Percentiles rank a stretch among this genome's conserved stretches.
These are phyloP conservation scores for Lodderomyces orthopsilosis DNA, from an alignment of 1,139 yeast genomes.

Conservation along the genomic window DNA sequence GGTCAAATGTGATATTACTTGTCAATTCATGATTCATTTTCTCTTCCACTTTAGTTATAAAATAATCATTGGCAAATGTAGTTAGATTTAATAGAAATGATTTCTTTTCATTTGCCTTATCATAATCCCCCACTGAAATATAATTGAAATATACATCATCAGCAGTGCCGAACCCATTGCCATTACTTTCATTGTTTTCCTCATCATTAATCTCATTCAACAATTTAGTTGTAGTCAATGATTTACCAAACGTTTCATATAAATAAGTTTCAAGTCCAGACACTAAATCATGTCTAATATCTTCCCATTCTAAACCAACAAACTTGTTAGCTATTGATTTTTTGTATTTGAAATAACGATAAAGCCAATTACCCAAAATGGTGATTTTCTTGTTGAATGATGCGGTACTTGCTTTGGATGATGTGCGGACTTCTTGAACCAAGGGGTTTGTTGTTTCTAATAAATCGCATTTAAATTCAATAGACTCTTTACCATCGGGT, in stretches of 20 bases:
- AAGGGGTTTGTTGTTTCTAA: conserved; percentile 29
- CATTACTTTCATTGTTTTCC: neutral
- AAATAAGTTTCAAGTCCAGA: conserved; percentile 37
- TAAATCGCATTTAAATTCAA: conserved; percentile 20
- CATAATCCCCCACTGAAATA: conserved; percentile 37
- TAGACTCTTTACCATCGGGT: conserved; percentile 18
- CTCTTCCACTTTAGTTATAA: conserved; percentile 12
- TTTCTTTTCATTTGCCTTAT: conserved; percentile 32
- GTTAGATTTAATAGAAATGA: conserved; percentile 28
- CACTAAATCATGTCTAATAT: conserved; percentile 38
- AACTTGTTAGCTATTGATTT: conserved; percentile 38
- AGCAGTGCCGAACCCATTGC: conserved; percentile 1
- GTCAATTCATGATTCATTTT: conserved; percentile 2
- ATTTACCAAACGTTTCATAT: conserved; percentile 35
- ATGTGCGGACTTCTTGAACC: conserved; percentile 28
- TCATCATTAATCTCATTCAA: neutral
- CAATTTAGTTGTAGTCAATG: conserved; percentile 9
- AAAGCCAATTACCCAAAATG: conserved; percentile 32
- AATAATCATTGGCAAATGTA: conserved; percentile 28
- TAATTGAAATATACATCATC: conserved; percentile 16
- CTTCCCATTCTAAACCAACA: conserved; percentile 48
- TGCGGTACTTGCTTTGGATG: conserved; percentile 30
- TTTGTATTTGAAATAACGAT: conserved; percentile 39
- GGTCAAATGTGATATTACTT: conserved; percentile 23
- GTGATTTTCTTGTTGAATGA: conserved; percentile 28